phyloP scores from a whole-genome alignment of 306 rosid species.

The Clitoria ternatea region DNA sequence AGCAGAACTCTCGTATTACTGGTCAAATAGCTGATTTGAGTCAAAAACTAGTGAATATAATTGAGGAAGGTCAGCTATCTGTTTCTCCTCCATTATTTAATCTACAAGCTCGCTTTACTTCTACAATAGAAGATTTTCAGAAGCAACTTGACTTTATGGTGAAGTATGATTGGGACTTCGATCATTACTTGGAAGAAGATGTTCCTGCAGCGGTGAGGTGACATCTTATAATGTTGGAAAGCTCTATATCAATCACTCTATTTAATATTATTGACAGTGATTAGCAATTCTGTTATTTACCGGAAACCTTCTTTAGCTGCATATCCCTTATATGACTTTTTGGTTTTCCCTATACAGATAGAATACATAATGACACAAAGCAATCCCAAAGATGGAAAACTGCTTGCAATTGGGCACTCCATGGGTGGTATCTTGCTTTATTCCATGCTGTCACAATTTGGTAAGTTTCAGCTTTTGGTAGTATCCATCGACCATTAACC shows the following conservation, averaged over 20 bases:
- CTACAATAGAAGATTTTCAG: constrained; percentile 90
- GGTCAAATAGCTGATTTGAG: constrained; percentile 81
- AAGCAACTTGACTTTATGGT: constrained; percentile 92
- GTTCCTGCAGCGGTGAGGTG: constrained; percentile 98
- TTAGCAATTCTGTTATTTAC: constrained; percentile 3
- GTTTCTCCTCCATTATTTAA: constrained; percentile 85
- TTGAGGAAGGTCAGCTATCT: constrained; percentile 88
- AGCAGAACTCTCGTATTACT: constrained; percentile 62
- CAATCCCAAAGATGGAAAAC: constrained; percentile 86
- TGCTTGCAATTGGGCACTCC: constrained; percentile 98
- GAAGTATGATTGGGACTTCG: constrained; percentile 98
- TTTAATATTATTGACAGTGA: constrained; percentile 15
- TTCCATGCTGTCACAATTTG: constrained; percentile 74
- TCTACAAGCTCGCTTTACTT: constrained; percentile 76
- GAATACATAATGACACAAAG: constrained; percentile 74
- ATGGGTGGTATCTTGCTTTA: constrained; percentile 99
- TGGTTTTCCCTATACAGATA: constrained; percentile 46
- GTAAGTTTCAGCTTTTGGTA: constrained; percentile 42
- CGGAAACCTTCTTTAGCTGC: constrained; percentile 7
- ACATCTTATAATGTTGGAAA: constrained; percentile 58
- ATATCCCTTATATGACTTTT: constrained; percentile 22
- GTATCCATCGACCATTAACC: constrained; percentile 1
- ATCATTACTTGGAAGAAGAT: constrained; percentile 92
- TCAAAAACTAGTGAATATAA: constrained; percentile 72
- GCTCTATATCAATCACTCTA: constrained; percentile 19